Conservation (phyloP, 2,329 filamentous ascomycete genomes). For the Monosporascus ibericus region DNA sequence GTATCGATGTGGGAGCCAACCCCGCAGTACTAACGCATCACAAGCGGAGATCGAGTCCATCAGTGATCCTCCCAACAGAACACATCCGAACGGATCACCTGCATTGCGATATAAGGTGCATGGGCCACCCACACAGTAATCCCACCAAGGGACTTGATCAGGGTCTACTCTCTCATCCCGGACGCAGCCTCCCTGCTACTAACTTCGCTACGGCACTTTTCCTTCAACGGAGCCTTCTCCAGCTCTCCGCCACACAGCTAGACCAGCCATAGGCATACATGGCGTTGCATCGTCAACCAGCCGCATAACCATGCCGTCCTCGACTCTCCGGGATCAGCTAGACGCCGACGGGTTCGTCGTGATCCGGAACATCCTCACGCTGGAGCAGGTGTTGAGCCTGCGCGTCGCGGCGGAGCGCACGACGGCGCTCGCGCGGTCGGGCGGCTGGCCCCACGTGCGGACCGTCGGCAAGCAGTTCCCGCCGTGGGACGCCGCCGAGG, state of each 20-base stretch:
- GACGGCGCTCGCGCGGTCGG: conserved; percentile 58
- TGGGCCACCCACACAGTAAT: not conserved
- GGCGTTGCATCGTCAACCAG: not conserved
- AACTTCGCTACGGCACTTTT: no score
- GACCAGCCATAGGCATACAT: not conserved
- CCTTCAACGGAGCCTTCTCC: no score
- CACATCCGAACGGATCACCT: not conserved
- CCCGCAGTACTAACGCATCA: not conserved
- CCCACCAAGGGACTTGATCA: not conserved
- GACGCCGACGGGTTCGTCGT: conserved; percentile 70
- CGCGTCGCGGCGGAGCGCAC: conserved; percentile 52
- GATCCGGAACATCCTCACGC: conserved; percentile 58
- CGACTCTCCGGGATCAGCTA: conserved; percentile 45
- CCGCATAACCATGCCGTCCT: conserved; percentile 1
- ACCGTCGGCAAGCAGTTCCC: conserved; percentile 88
- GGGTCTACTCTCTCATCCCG: not conserved
- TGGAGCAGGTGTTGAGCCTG: conserved; percentile 49
- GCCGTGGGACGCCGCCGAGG: conserved; percentile 59
- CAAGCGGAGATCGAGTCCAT: not conserved
- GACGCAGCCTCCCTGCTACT: no score
- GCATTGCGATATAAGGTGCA: not conserved
- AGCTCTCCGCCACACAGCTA: no score
- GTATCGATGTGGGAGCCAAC: not conserved
- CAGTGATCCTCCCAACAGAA: not conserved
- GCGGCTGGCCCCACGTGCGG: conserved; percentile 74